Percentiles rank a stretch among this genome's conserved stretches.
These are phyloP conservation scores for Peterozyma xylosa DNA, from an alignment of 805 yeast genomes.

Conservation along the genomic window DNA sequence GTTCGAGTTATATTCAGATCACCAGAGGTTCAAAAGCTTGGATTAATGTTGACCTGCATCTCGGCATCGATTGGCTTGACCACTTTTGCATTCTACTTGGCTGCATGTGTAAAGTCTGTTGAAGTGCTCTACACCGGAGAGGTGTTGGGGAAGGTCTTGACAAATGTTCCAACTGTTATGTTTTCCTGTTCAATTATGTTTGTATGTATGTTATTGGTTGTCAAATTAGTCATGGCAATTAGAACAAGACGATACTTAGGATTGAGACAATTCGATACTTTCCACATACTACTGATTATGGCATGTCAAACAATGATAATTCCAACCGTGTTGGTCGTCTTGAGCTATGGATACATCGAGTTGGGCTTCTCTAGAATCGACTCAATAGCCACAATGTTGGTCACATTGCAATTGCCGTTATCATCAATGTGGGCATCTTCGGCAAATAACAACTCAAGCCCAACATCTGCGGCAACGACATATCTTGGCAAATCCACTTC, in stretches of 20 bases:
- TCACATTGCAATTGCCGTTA: conserved; percentile 69
- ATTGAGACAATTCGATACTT: conserved; percentile 70
- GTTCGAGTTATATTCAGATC: conserved; percentile 60
- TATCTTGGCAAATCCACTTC: neutral
- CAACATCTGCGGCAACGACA: conserved; percentile 25
- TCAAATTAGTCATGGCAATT: conserved; percentile 65
- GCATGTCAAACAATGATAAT: conserved; percentile 72
- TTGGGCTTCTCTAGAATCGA: conserved; percentile 25
- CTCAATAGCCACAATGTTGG: conserved; percentile 51
- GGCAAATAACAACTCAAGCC: conserved; percentile 39
- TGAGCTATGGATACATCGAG: conserved; percentile 36
- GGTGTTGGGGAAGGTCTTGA: conserved; percentile 23
- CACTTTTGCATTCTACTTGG: conserved; percentile 53
- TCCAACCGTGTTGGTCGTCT: conserved; percentile 63
- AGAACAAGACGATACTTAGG: conserved; percentile 72
- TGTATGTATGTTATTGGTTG: conserved; percentile 50
- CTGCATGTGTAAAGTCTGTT: conserved; percentile 38
- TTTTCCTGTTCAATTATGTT: conserved; percentile 64
- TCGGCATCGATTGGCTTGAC: conserved; percentile 41
- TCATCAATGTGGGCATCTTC: conserved; percentile 87
- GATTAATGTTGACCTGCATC: conserved; percentile 28
- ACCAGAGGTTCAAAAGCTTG: conserved; percentile 38
- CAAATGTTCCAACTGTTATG: conserved; percentile 48
- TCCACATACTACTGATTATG: conserved; percentile 78
- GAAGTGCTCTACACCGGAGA: conserved; percentile 21